Evolutionary conservation across 495 filamentous ascomycete genomes (phyloP).

Genomic region (Schizothecium vesticola): DNA sequence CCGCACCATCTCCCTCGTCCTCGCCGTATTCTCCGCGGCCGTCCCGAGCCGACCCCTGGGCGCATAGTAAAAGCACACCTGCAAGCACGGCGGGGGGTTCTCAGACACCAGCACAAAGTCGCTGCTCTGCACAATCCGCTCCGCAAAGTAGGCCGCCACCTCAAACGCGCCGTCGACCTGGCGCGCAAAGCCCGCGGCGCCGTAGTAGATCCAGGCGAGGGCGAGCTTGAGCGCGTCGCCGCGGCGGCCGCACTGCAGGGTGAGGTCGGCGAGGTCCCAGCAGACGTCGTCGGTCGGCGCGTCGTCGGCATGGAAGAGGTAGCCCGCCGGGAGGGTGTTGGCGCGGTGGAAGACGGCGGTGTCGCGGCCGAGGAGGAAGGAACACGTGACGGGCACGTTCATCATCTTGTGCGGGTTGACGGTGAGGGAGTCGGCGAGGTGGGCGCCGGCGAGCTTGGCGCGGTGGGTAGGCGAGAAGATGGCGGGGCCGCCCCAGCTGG

Average conservation of each 20-base stretch:
- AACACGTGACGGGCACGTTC: conserved; percentile 82
- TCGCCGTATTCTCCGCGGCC: conserved; percentile 57
- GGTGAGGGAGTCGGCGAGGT: conserved; percentile 72
- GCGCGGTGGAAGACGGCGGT: conserved; percentile 68
- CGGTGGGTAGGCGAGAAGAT: conserved; percentile 65
- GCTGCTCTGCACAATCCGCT: conserved; percentile 43
- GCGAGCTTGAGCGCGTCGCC: conserved; percentile 85
- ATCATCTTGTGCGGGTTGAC: conserved; percentile 98
- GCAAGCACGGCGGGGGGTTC: conserved; percentile 79
- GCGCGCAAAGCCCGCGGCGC: conserved; percentile 48
- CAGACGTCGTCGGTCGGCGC: conserved; percentile 31
- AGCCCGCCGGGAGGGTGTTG: conserved; percentile 81
- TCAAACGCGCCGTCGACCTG: conserved; percentile 67
- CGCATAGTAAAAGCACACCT: conserved; percentile 91
- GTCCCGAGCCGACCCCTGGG: conserved; percentile 49
- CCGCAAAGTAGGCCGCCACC: conserved; percentile 59
- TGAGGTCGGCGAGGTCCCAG: conserved; percentile 91
- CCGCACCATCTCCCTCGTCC: conserved; percentile 63
- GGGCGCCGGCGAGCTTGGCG: conserved; percentile 59
- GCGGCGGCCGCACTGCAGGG: conserved; percentile 83
- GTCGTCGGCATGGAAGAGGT: conserved; percentile 67
- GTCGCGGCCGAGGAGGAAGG: conserved; percentile 76
- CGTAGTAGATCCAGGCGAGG: conserved; percentile 85
- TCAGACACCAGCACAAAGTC: conserved; percentile 68
- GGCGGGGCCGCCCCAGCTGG: conserved; percentile 81